A percentile compares a stretch with the other conserved stretches of the same genome.
These are phyloP conservation scores for Austroboletus festivus DNA, from an alignment of 768 basidiomycete species.

Conservation along the genomic window DNA sequence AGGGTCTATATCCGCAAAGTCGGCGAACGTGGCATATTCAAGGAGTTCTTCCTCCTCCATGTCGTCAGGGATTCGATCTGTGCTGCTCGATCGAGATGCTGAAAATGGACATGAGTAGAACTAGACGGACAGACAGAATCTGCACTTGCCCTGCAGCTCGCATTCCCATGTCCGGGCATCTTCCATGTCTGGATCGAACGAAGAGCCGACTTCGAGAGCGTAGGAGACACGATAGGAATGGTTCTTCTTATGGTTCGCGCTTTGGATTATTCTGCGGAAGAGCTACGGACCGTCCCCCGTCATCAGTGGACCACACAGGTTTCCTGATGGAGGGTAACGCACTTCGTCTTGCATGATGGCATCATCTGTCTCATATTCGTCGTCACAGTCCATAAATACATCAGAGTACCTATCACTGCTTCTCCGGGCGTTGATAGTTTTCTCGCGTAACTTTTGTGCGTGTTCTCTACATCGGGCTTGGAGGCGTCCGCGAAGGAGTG, in stretches of 20 bases:
- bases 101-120: not conserved
- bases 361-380: constrained; percentile 60
- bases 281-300: constrained; percentile 41
- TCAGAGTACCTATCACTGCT: constrained; percentile 50
- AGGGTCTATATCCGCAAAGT: constrained; percentile 45
- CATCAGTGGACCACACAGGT: constrained; percentile 8
- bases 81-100: constrained; percentile 5
- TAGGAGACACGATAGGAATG: constrained; percentile 65
- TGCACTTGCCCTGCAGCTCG: constrained; percentile 43
- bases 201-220: constrained; percentile 67
- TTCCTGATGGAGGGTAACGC: constrained; percentile 10
- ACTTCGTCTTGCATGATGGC: constrained; percentile 61
- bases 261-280: constrained; percentile 62
- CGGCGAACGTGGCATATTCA: constrained; percentile 56
- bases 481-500: constrained; percentile 57
- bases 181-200: constrained; percentile 71
- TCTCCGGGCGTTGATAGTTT: constrained; percentile 39
- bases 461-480: constrained; percentile 61
- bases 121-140: not conserved
- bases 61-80: constrained; percentile 41
- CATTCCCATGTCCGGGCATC: constrained; percentile 60
- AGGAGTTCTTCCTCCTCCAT: constrained; percentile 55
- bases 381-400: constrained; percentile 45
- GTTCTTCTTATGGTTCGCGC: constrained; percentile 44
- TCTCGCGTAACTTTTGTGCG: constrained; percentile 52